Percentiles rank a stretch among this genome's conserved stretches.
Conservation (phyloP, 2,329 filamentous ascomycete species). For the Ploettnerulaceae sp. region DNA sequence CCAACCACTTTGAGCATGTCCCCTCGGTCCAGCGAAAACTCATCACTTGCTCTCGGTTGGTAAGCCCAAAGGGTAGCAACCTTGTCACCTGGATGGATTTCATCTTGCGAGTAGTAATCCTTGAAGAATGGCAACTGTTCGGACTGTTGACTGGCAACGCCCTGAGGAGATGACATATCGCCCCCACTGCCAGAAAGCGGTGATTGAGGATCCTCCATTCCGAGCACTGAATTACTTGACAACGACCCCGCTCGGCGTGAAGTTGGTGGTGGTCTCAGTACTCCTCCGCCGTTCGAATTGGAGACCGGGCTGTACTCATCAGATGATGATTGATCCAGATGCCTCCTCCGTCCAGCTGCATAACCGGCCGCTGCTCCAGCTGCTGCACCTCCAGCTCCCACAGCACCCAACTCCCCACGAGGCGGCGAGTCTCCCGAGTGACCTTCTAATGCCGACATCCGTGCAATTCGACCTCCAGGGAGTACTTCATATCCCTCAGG, state of each 20-base stretch:
- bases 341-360: conserved; percentile 39
- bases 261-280: conserved; percentile 54
- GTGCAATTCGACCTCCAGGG: conserved; percentile 82
- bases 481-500: conserved; percentile 63
- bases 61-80: conserved; percentile 96
- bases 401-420: conserved; percentile 12
- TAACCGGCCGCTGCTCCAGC: conserved; percentile 47
- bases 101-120: conserved; percentile 96
- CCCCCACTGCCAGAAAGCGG: conserved; percentile 62
- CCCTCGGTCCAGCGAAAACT: conserved; percentile 87
- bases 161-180: conserved; percentile 79
- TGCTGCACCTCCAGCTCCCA: conserved; percentile 39
- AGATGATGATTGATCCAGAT: conserved; percentile 63
- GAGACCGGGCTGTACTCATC: conserved; percentile 73
- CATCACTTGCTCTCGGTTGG: conserved; percentile 86
- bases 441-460: conserved; percentile 90
- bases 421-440: conserved; percentile 57
- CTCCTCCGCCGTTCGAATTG: conserved; percentile 49
- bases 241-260: conserved; percentile 79
- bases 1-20: conserved; percentile 98
- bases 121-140: conserved; percentile 96
- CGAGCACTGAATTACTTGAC: conserved; percentile 76
- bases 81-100: conserved; percentile 86
- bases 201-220: conserved; percentile 64
- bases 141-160: conserved; percentile 80